These are phyloP conservation scores for Pleodorina starrii DNA, from an alignment of 139 green algal genomes.

Conservation along the genomic window DNA sequence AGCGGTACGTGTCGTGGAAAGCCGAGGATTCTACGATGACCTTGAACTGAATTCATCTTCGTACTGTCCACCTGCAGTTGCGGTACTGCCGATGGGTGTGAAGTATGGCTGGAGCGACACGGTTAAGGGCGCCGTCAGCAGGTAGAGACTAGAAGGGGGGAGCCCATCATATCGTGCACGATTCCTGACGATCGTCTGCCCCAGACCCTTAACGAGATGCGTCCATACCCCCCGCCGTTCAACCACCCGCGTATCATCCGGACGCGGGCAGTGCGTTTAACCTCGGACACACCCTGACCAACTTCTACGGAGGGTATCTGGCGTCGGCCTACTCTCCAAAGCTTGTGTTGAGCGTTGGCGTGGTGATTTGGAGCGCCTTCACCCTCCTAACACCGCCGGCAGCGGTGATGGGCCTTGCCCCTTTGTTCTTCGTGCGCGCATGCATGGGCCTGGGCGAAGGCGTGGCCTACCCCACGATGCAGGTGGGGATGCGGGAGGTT, in stretches of 20 bases:
- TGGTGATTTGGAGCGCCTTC: conserved; percentile 84
- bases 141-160: too few relatives aligned
- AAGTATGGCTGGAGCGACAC: conserved; percentile 78
- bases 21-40: not conserved
- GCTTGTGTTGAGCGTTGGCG: conserved; percentile 74
- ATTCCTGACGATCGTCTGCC: too few relatives aligned
- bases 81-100: conserved; percentile 27
- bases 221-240: too few relatives aligned
- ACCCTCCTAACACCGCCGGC: conserved; percentile 82
- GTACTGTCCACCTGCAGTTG: conserved; percentile 3
- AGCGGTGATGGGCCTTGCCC: conserved; percentile 53
- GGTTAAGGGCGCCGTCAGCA: conserved; percentile 80
- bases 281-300: conserved; percentile 72
- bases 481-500: conserved; percentile 42
- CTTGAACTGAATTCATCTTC: not conserved
- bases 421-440: conserved; percentile 62
- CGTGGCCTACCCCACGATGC: conserved; percentile 87
- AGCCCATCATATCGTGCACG: too few relatives aligned
- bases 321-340: conserved; percentile 71
- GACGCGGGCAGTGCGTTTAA: conserved; percentile 77
- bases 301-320: conserved; percentile 68
- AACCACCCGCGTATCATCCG: too few relatives aligned
- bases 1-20: conserved; percentile 7
- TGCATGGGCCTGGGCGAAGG: conserved; percentile 87
- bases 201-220: too few relatives aligned